phyloP scores from a whole-genome alignment of 495 filamentous ascomycete species.

The Neurospora cerealis region DNA sequence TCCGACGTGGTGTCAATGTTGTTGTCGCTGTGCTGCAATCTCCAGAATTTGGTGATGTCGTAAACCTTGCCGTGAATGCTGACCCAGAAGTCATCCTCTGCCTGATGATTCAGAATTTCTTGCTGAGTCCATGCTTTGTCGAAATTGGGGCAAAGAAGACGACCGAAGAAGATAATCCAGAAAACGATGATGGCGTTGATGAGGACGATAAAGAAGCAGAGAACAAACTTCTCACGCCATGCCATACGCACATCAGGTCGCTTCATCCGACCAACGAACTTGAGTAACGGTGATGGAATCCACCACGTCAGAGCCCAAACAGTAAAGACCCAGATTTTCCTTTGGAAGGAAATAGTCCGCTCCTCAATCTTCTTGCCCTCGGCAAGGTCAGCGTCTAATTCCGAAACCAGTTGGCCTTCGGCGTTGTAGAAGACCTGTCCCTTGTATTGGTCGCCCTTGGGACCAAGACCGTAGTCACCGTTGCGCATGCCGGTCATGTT shows the following conservation, averaged over 20 bases:
- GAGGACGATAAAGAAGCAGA: slow-evolving; percentile 69
- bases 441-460: slow-evolving; percentile 72
- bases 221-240: slow-evolving; percentile 88
- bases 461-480: slow-evolving; percentile 81
- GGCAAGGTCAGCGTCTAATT: slow-evolving; percentile 64
- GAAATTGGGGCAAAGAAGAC: slow-evolving; percentile 77
- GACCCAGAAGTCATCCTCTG: slow-evolving; percentile 73
- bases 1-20: slow-evolving; percentile 46
- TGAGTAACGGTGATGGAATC: slow-evolving; percentile 80
- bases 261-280: slow-evolving; percentile 88
- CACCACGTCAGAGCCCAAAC: slow-evolving; percentile 88
- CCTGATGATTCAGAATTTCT: slow-evolving; percentile 63
- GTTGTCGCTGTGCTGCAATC: slow-evolving; percentile 66
- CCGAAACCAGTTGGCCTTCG: slow-evolving; percentile 44
- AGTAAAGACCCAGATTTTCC: slow-evolving; percentile 68
- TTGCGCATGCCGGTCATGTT: slow-evolving; percentile 57
- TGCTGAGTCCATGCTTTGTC: slow-evolving; percentile 78
- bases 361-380: slow-evolving; percentile 68
- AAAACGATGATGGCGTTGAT: slow-evolving; percentile 82
- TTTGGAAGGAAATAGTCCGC: slow-evolving; percentile 45
- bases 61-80: slow-evolving; percentile 85
- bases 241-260: slow-evolving; percentile 93
- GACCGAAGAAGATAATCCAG: slow-evolving; percentile 83
- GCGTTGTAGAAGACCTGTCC: slow-evolving; percentile 59
- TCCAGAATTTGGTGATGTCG: slow-evolving; percentile 84